Evolutionary conservation across 208 protist genomes (phyloP), one percentile per base, ranked within the genome.

Genomic region (Leishmania lainsoni): DNA sequence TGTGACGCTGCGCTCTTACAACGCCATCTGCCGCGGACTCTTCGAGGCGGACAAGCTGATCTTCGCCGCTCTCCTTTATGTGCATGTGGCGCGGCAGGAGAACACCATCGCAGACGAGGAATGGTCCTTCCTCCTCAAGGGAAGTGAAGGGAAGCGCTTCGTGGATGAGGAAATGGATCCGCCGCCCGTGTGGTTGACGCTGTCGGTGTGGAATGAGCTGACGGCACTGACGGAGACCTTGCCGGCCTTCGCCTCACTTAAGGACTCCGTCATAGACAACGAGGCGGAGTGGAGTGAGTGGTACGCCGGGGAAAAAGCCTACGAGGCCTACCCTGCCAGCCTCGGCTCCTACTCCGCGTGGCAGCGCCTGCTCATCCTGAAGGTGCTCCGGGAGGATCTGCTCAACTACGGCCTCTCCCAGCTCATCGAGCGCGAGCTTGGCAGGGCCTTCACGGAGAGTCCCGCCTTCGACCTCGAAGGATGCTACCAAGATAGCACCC

Each of bases 11-110:
- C 86, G 93, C 78, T 95, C 97, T 20, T 99, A 98, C 90, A 90
- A 90, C 84, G 98, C 95, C 59, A 93, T 99, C 72, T 99, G 98
- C 90, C 94, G 98, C 49, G 98, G 97, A 35, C 93, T 99, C 49
- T 99, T 99, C 87, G 97, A 99, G 90, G 89, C 91, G 76, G 95
- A 99, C 90, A 99, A 99, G 92, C 87, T 98, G n/a, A 91, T 98
- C 71, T 99, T 98, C 78, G 97, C 97, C n/a, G 98, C 98, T 65
- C 85, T 99, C 69, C 94, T 99, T 51, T 95, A 93, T 79, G 84
- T 92, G n/a, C 86, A 94, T 49, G 96, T 99, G 69, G 85, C 90
- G 35, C 91, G 96, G 17, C 90, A 95, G 77, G 85, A 91, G 77
- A 90, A 90, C 61, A 75, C 71, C 17, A 85, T 99, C 65, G 35